Conservation (phyloP, 2,329 filamentous ascomycete species). For the Fusarium sp. region DNA sequence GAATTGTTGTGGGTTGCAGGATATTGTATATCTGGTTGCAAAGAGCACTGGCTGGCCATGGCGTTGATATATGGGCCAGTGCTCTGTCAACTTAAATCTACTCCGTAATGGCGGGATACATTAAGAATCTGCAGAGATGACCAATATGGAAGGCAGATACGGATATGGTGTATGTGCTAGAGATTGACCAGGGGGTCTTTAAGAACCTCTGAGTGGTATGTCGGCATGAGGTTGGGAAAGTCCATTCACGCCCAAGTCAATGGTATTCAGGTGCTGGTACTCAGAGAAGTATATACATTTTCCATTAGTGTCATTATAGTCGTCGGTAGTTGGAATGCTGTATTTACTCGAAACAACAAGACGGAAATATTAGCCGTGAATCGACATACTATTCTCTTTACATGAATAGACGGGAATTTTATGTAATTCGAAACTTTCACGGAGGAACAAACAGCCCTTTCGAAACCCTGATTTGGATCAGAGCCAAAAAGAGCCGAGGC, state of each 20-base stretch:
- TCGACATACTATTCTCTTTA: slow-evolving; percentile 5
- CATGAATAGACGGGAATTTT: slow-evolving; percentile 27
- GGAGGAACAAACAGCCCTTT: slow-evolving; percentile 23
- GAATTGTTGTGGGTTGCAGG: slow-evolving; percentile 18
- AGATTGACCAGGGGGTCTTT: background rate
- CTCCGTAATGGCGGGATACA: slow-evolving; percentile 17
- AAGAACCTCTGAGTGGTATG: slow-evolving; percentile 6
- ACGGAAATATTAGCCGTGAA: background rate
- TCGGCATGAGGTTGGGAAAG: slow-evolving; percentile 6
- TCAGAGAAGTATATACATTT: background rate
- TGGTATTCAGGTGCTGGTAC: background rate
- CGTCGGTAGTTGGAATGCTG: slow-evolving; percentile 13
- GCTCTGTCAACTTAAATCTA: slow-evolving; percentile 27
- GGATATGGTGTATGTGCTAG: slow-evolving; percentile 12
- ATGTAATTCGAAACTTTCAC: slow-evolving; percentile 27
- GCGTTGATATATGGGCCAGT: slow-evolving; percentile 44
- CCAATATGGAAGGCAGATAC: slow-evolving; percentile 33
- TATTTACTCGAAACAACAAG: slow-evolving; percentile 4
- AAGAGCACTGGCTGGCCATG: slow-evolving; percentile 41
- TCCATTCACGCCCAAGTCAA: slow-evolving; percentile 9
- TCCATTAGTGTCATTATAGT: slow-evolving; percentile 12
- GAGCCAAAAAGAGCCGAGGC: slow-evolving; percentile 15
- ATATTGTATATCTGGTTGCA: slow-evolving; percentile 20
- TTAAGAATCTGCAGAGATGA: slow-evolving; percentile 17
- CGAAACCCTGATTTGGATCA: slow-evolving; percentile 24